Conservation (phyloP, 371 early-diverging fungal species). For the Mucor racemosus region DNA sequence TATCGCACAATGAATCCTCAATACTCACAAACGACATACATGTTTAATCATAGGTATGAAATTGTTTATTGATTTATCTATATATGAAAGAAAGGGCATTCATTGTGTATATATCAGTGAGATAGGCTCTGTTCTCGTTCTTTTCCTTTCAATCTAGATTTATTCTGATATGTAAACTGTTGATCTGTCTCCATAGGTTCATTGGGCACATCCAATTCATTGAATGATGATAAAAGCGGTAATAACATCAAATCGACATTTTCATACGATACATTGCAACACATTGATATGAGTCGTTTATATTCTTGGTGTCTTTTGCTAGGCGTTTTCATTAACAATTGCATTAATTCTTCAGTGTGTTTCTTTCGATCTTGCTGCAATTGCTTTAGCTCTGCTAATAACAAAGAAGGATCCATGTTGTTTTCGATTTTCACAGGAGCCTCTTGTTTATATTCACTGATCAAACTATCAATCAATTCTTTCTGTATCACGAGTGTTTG, state of each 20-base stretch:
- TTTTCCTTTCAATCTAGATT: background rate
- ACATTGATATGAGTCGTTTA: slow-evolving; percentile 53
- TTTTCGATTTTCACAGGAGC: background rate
- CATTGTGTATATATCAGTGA: background rate
- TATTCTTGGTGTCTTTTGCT: slow-evolving; percentile 50
- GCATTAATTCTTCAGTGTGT: slow-evolving; percentile 28
- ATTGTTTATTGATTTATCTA: no score
- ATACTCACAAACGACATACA: no score
- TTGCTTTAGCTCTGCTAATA: slow-evolving; percentile 7
- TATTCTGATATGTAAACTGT: background rate
- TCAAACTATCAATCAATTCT: slow-evolving; percentile 1
- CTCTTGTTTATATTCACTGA: slow-evolving; percentile 17
- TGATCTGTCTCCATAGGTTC: background rate
- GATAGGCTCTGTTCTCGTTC: background rate
- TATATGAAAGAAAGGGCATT: no score
- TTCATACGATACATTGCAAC: slow-evolving; percentile 53
- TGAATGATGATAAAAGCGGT: slow-evolving; percentile 48
- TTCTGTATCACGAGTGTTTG: slow-evolving; percentile 18
- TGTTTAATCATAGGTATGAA: no score
- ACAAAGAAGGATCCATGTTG: background rate
- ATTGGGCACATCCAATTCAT: slow-evolving; percentile 23
- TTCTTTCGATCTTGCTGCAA: slow-evolving; percentile 24
- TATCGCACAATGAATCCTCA: no score
- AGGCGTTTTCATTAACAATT: slow-evolving; percentile 32
- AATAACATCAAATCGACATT: slow-evolving; percentile 52